Evolutionary conservation across 441 rosid species (phyloP).

Genomic region (Breynia disticha): DNA sequence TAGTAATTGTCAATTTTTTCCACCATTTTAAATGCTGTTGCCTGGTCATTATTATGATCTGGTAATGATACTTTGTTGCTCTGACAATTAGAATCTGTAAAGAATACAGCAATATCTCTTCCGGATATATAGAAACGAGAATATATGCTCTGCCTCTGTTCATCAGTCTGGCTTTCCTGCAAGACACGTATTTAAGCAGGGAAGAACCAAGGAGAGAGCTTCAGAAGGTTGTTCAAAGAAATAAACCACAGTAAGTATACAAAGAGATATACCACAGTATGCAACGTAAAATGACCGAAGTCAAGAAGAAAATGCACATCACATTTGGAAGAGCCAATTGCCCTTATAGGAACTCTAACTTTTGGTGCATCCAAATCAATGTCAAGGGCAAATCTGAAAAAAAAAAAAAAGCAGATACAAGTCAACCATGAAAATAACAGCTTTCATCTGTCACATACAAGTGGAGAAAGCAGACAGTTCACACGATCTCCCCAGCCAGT

Average conservation of each 20-base stretch:
- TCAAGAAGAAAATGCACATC: constrained; percentile 87
- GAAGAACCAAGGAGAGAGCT: constrained; percentile 15
- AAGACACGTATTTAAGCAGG: constrained; percentile 20
- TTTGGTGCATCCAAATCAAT: constrained; percentile 99
- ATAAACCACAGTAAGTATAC: constrained; percentile 67
- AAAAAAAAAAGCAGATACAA: constrained; percentile 13
- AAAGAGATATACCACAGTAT: constrained; percentile 56
- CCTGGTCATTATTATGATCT: constrained; percentile 31
- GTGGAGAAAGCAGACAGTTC: too few relatives aligned
- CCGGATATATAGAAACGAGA: constrained; percentile 90
- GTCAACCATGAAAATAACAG: not conserved
- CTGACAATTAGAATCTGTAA: constrained; percentile 53
- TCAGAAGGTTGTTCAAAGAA: constrained; percentile 14
- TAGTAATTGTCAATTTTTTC: constrained; percentile 42
- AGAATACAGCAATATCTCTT: constrained; percentile 95
- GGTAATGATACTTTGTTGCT: constrained; percentile 33
- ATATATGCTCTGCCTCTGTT: constrained; percentile 75
- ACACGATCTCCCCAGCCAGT: too few relatives aligned
- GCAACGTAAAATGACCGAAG: constrained; percentile 93
- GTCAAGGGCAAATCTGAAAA: constrained; percentile 90
- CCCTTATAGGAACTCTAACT: constrained; percentile 84
- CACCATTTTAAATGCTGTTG: constrained; percentile 28
- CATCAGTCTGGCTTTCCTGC: constrained; percentile 76
- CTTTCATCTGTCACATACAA: too few relatives aligned
- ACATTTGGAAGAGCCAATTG: constrained; percentile 47